phyloP scores from a whole-genome alignment of 75 land plant genomes.

The Cryptomeria japonica region DNA sequence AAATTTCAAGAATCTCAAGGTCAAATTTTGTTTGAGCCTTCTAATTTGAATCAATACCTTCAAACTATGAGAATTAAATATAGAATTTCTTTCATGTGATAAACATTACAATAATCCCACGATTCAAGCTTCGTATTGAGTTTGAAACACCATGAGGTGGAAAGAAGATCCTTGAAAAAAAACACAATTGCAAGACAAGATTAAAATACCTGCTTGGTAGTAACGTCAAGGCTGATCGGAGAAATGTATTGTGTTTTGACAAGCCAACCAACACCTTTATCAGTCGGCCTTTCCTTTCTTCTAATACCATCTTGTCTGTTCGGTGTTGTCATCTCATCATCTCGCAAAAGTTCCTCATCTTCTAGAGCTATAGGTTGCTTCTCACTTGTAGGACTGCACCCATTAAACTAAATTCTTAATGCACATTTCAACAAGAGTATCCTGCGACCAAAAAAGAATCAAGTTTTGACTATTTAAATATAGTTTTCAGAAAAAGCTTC shows the following conservation, averaged over 20 bases:
- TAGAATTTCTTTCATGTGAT: background rate
- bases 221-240: constrained; percentile 74
- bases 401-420: constrained; percentile 3
- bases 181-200: background rate
- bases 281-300: constrained; percentile 88
- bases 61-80: constrained; percentile 3
- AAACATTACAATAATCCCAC: background rate
- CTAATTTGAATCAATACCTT: background rate
- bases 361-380: constrained; percentile 69
- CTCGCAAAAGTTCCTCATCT: constrained; percentile 90
- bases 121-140: background rate
- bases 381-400: constrained; percentile 36
- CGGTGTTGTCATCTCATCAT: constrained; percentile 67
- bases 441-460: background rate
- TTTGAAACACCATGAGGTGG: background rate
- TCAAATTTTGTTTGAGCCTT: background rate
- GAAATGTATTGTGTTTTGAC: constrained; percentile 98
- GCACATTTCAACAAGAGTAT: background rate
- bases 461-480: background rate
- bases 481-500: background rate
- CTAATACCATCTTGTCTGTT: constrained; percentile 59
- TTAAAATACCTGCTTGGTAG: constrained; percentile 75
- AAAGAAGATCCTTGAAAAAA: background rate
- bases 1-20: constrained; percentile 3
- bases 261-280: constrained; percentile 97